Evolutionary conservation across 2,329 filamentous ascomycete genomes (phyloP), one percentile per base, ranked within the genome.

Genomic region (Beauveria brongniartii): DNA sequence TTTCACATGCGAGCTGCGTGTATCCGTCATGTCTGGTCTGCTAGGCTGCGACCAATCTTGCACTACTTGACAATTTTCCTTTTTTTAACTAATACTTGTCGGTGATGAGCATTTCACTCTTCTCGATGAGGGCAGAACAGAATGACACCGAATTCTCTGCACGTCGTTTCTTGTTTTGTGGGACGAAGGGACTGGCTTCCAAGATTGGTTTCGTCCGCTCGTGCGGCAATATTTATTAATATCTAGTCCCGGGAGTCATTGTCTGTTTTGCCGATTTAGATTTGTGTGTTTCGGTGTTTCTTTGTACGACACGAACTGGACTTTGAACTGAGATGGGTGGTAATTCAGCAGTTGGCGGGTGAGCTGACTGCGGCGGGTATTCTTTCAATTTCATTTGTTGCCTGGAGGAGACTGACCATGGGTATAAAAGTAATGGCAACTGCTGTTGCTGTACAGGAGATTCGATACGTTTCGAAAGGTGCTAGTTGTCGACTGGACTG

Each of bases 211-310:
- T 48, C 9, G 7, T 37, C 37, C 46, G 34, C 34, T 20, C 1
- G 22, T 28, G 55, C 55, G 44, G 37, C 18, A 41, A 30, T 44
- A 43, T 58, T 58, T 10, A 24, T 58, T 58, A 43, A 20, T 51
- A 3, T 43, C 18, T 51, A 37, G 55, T 51, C 46, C 18, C 47
- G 55, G 41, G 26, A 46, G 44, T 59, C 34, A 34, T 46, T 57
- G 20, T 54, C 46, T 47, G n/a, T 61, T 59, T 55, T 55, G 66
- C 67, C 66, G 63, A 61, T 55, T 62, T 53, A 59, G 64, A 60
- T 61, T 62, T 61, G 63, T 61, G 50, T 64, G 56, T 61, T 64
- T 63, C 56, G 56, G 62, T 63, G 41, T 62, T 60, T 59, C 61
- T 54, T 58, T 64, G 61, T 56, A 52, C 59, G 55, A 58, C 63